Conservation (phyloP, 1,139 yeast species). For the Eremothecium sinecaudum region DNA sequence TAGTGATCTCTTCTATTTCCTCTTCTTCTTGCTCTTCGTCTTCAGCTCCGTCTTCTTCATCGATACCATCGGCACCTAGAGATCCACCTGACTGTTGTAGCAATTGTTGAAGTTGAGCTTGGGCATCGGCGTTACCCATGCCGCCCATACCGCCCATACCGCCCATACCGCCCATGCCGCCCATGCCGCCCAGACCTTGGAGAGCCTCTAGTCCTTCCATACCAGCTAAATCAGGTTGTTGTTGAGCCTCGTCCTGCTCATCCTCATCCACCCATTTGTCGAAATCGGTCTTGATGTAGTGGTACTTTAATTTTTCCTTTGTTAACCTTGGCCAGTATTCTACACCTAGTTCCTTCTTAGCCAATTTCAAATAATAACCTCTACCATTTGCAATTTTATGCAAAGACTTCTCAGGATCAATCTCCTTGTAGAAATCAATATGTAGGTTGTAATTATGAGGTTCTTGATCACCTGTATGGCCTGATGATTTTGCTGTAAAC, state of each 20-base stretch:
- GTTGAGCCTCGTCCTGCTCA: constrained; percentile 61
- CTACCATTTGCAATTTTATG: constrained; percentile 64
- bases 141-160: constrained; percentile 8
- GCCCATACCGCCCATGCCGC: constrained; percentile 8
- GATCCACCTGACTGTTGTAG: constrained; percentile 5
- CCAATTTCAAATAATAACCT: constrained; percentile 48
- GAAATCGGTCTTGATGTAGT: constrained; percentile 84
- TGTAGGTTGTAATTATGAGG: constrained; percentile 44
- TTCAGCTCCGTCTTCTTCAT: constrained; percentile 6
- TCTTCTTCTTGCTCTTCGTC: constrained; percentile 5
- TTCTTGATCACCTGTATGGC: constrained; percentile 43
- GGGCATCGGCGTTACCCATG: constrained; percentile 6
- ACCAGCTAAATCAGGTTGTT: constrained; percentile 28
- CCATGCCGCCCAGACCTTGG: constrained; percentile 5
- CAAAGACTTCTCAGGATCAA: constrained; percentile 56
- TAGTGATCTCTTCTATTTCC: background rate
- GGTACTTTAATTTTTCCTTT: constrained; percentile 60
- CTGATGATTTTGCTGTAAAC: constrained; percentile 37
- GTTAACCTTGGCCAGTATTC: constrained; percentile 93
- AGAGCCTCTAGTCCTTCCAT: constrained; percentile 32
- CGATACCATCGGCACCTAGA: constrained; percentile 3
- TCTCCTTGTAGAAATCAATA: constrained; percentile 63
- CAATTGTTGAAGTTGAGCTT: constrained; percentile 5
- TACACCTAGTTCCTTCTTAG: constrained; percentile 55
- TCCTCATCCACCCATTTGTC: constrained; percentile 97